phyloP scores from a whole-genome alignment of 164 flowering plant species.

The Vitis riparia region DNA sequence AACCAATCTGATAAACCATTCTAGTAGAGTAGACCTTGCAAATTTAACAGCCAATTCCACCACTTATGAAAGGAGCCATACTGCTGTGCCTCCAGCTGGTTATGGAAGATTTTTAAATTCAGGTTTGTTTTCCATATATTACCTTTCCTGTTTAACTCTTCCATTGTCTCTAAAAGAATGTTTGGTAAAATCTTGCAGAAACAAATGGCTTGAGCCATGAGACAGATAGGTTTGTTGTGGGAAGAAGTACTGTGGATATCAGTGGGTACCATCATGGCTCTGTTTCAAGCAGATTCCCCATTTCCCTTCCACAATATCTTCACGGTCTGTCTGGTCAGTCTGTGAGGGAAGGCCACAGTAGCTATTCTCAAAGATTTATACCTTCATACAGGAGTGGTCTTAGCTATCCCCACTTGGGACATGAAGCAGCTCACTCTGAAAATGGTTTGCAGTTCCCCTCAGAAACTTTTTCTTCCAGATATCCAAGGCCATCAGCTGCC shows the following conservation, averaged over 20 bases:
- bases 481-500: conserved; percentile 27
- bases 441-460: conserved; percentile 21
- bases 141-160: background rate
- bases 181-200: conserved; percentile 7
- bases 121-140: conserved; percentile 11
- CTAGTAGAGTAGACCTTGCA: background rate
- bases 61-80: background rate
- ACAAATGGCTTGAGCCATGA: conserved; percentile 2
- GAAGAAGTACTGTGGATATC: conserved; percentile 5
- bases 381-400: conserved; percentile 24
- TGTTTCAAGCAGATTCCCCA: conserved; percentile 10
- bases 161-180: background rate
- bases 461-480: conserved; percentile 32
- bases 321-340: conserved; percentile 14
- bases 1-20: background rate
- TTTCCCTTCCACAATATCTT: conserved; percentile 21
- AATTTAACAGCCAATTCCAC: background rate
- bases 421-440: conserved; percentile 15
- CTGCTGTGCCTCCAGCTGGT: background rate
- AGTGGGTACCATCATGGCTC: background rate
- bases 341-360: conserved; percentile 27
- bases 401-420: conserved; percentile 18
- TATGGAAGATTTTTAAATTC: conserved; percentile 9
- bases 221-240: conserved; percentile 2
- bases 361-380: conserved; percentile 26